Evolutionary conservation across 2,329 filamentous ascomycete species (phyloP), one percentile per base, ranked within the genome.

Genomic region (Xylaria sp.): DNA sequence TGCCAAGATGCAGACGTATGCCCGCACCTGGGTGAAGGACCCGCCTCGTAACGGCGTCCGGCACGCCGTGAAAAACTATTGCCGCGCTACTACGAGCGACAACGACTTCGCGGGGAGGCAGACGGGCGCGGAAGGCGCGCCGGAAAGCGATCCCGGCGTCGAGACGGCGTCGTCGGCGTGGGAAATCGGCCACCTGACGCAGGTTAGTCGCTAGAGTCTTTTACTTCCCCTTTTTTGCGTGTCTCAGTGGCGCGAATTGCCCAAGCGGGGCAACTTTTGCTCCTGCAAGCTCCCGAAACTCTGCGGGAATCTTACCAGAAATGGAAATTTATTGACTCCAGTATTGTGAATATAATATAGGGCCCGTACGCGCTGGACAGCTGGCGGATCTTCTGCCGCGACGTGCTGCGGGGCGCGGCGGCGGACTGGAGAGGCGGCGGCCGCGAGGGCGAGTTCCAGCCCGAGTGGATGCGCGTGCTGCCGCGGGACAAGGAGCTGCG

Each of bases 321-420:
- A n/a, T n/a, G n/a, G n/a, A n/a, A n/a, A n/a, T n/a, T n/a, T n/a
- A n/a, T n/a, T n/a, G n/a, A n/a, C n/a, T n/a, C n/a, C n/a, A n/a
- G n/a, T n/a, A n/a, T n/a, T n/a, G n/a, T n/a, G n/a, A n/a, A n/a
- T n/a, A n/a, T n/a, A n/a, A n/a, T n/a, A n/a, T n/a, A n/a, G 55
- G 91, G 93, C 15, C 82, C 87, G 1, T 97, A 97, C 74, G 90
- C 92, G 0, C 80, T 94, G 49, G 93, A 97, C 75, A 93, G 90
- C 71, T 97, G 92, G 91, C 87, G 93, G 3, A 97, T 97, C 65
- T 97, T 97, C 75, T 97, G 92, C 73, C 86, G 93, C 1, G 93
- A 97, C 73, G 81, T 83, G 31, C 75, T 96, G 23, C 84, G 93
- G 7, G 89, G 87, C 0, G 75, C 87, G 17, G 86, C 89, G 1